Evolutionary conservation across 495 filamentous ascomycete genomes (phyloP).

Genomic region (Tuber brumale): DNA sequence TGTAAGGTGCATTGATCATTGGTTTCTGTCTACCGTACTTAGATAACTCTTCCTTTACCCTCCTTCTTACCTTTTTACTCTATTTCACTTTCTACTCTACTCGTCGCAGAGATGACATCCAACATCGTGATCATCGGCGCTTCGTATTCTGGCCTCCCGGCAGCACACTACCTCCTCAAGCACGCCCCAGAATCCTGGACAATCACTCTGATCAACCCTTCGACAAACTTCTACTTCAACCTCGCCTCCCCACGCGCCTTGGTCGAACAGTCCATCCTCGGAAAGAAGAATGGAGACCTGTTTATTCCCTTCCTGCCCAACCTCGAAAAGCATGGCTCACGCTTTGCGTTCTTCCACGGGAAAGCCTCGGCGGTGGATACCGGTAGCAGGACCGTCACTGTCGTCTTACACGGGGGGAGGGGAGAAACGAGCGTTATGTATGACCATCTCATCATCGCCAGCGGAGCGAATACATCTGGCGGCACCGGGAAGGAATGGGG

Average conservation of each 20-base stretch:
- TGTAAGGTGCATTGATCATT: not conserved
- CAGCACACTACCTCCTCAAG: constrained; percentile 53
- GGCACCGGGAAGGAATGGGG: constrained; percentile 33
- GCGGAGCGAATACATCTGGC: constrained; percentile 35
- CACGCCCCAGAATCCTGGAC: constrained; percentile 40
- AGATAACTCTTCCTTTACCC: not conserved
- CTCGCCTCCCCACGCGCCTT: constrained; percentile 53
- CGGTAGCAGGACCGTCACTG: constrained; percentile 35
- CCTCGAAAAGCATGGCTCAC: constrained; percentile 42
- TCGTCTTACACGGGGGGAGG: constrained; percentile 24
- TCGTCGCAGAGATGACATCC: not conserved
- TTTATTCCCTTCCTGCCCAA: constrained; percentile 46
- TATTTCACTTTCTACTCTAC: not conserved
- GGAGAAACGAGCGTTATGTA: constrained; percentile 36
- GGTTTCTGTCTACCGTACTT: not conserved
- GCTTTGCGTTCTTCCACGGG: constrained; percentile 44
- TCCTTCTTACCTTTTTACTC: not conserved
- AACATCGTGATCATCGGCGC: constrained; percentile 53
- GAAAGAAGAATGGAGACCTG: constrained; percentile 44
- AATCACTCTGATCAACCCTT: constrained; percentile 46
- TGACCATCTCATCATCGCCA: constrained; percentile 44
- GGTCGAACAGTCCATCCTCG: constrained; percentile 44
- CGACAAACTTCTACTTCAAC: constrained; percentile 55
- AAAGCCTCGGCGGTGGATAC: constrained; percentile 37
- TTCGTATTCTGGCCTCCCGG: constrained; percentile 49